Evolutionary conservation across 176 grass and related monocot genomes (phyloP).

Genomic region (barley (Hordeum vulgare)): DNA sequence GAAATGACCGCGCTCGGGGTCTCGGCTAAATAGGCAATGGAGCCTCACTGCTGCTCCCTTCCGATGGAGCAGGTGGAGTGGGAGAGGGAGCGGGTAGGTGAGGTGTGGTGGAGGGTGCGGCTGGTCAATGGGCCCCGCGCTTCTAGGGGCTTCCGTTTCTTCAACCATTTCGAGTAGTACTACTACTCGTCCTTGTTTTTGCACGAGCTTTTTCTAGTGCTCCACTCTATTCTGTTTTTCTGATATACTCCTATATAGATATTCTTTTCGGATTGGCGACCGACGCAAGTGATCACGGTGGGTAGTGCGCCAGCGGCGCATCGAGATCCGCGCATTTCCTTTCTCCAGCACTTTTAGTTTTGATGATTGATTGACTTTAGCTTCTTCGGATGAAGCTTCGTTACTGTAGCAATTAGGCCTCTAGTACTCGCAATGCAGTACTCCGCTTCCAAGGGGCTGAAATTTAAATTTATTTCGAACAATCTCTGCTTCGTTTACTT

Average conservation of each 20-base stretch:
- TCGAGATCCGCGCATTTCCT: neutral
- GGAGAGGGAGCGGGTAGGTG: neutral
- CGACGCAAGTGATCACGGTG: neutral
- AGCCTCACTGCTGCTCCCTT: neutral
- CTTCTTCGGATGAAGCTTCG: too few relatives aligned
- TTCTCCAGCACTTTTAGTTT: neutral
- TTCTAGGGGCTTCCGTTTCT: slow-evolving; percentile 1
- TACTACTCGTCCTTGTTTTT: neutral
- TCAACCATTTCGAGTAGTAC: neutral
- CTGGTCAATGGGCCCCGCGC: neutral
- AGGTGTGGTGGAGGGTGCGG: neutral
- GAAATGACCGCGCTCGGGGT: neutral
- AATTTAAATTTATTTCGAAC: too few relatives aligned
- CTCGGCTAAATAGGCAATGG: slow-evolving; percentile 22
- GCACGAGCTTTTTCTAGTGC: neutral
- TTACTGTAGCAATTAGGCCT: too few relatives aligned
- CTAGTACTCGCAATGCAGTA: too few relatives aligned
- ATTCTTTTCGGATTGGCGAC: too few relatives aligned
- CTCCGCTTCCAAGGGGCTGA: too few relatives aligned
- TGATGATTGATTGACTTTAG: neutral
- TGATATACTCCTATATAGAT: too few relatives aligned
- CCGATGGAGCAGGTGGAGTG: neutral
- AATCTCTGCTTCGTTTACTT: too few relatives aligned
- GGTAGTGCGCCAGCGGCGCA: neutral
- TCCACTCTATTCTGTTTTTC: too few relatives aligned